Conservation (phyloP, 208 protist genomes). For the Leishmania arabica region DNA sequence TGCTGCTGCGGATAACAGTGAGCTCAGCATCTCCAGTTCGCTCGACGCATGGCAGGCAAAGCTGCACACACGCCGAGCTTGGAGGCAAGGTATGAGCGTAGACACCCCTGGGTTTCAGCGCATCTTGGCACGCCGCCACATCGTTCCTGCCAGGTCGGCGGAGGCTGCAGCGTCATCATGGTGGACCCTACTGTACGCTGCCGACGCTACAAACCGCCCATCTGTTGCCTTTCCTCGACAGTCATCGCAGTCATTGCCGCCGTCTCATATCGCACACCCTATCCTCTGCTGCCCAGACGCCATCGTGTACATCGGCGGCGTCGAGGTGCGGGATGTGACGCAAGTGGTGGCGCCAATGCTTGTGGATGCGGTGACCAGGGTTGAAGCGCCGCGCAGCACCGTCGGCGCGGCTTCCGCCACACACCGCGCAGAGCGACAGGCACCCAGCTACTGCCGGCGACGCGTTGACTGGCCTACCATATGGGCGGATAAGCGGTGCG, state of each 20-base stretch:
- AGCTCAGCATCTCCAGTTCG: not conserved
- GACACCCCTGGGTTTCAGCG: not conserved
- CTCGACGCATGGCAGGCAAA: not conserved
- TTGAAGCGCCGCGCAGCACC: not conserved
- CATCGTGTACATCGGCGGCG: constrained; percentile 65
- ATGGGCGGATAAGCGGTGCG: constrained; percentile 29
- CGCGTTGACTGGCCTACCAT: constrained; percentile 8
- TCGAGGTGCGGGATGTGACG: constrained; percentile 53
- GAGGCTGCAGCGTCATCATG: not conserved
- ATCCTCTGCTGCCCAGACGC: constrained; percentile 45
- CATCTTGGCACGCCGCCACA: not conserved
- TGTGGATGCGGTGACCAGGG: constrained; percentile 29
- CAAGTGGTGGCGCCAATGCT: constrained; percentile 44
- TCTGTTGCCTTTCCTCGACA: not conserved
- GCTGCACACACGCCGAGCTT: not conserved
- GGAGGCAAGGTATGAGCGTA: not conserved
- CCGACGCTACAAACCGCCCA: not conserved
- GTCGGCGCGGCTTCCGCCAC: constrained; percentile 1
- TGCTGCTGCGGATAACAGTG: not conserved
- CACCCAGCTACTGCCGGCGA: constrained; percentile 23
- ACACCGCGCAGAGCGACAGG: constrained; percentile 17
- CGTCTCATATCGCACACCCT: not conserved
- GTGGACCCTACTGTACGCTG: not conserved
- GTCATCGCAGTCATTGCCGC: not conserved
- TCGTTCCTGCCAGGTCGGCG: not conserved